Percentiles rank a stretch among this genome's conserved stretches.
Conservation (phyloP, 441 rosid genomes). For the Mallotus japonicus region DNA sequence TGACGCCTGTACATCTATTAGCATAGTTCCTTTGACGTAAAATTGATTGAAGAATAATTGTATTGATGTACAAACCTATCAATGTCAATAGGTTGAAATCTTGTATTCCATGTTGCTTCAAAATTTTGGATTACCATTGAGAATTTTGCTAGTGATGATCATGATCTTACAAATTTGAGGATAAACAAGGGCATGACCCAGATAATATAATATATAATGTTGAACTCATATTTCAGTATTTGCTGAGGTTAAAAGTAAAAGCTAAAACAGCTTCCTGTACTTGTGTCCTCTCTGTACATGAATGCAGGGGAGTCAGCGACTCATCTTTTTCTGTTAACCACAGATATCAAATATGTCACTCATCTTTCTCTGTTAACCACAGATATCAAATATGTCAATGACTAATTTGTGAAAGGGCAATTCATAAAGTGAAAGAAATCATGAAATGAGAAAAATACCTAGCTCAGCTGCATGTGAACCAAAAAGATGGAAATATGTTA, state of each 20-base stretch:
- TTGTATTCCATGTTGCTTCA: neutral
- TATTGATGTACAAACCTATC: neutral
- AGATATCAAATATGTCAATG: neutral
- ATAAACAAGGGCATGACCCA: neutral
- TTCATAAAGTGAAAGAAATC: neutral
- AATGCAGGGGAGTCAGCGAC: neutral
- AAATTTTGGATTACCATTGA: neutral
- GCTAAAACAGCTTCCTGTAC: neutral
- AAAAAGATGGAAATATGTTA: conserved; percentile 17
- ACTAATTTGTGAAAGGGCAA: neutral
- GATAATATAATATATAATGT: neutral
- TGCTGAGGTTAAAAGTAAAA: neutral
- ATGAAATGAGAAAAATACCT: neutral
- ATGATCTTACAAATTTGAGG: neutral
- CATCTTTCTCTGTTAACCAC: neutral
- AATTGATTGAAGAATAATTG: neutral
- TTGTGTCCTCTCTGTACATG: neutral
- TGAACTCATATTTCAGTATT: neutral
- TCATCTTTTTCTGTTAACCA: neutral
- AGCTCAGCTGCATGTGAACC: neutral
- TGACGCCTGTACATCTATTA: neutral
- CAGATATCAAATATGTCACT: neutral
- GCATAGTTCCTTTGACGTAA: neutral
- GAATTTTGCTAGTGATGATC: neutral
- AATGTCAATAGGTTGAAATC: too few species aligned